phyloP scores from a whole-genome alignment of 371 early-diverging fungal species.

The Mortierella sp. region DNA sequence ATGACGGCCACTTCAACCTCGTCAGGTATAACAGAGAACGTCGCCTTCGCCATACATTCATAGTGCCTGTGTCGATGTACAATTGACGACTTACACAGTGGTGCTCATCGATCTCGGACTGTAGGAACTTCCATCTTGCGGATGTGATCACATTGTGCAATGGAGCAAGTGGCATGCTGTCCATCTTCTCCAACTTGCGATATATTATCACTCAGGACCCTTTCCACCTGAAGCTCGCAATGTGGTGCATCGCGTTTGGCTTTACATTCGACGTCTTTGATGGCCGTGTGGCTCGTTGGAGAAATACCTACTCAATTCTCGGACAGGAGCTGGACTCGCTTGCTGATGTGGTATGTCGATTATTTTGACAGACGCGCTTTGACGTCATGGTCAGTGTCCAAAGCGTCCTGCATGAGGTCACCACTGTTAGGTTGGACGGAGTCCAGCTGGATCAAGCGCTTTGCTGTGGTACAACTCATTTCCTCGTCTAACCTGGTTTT shows the following conservation, averaged over 20 bases:
- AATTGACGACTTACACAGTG: not conserved
- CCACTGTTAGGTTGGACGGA: not conserved
- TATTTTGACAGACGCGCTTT: not conserved
- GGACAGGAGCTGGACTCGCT: conserved; percentile 87
- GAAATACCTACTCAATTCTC: conserved; percentile 75
- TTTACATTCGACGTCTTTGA: conserved; percentile 87
- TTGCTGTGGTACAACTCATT: not conserved
- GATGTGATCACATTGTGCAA: conserved; percentile 90
- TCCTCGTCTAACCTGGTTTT: conserved; percentile 3
- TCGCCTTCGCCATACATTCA: not conserved
- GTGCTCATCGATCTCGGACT: not conserved
- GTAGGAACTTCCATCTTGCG: conserved; percentile 81
- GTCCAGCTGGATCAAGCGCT: conserved; percentile 1
- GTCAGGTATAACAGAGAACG: conserved; percentile 33
- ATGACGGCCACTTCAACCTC: conserved; percentile 54
- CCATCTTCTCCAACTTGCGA: conserved; percentile 84
- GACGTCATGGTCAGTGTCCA: conserved; percentile 1
- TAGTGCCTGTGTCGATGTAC: not conserved
- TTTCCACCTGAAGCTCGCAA: conserved; percentile 71
- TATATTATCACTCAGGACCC: conserved; percentile 76
- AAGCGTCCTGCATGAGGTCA: not conserved
- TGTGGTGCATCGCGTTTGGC: conserved; percentile 82
- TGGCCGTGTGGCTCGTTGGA: conserved; percentile 91
- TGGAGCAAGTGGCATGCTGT: conserved; percentile 83
- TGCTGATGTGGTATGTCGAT: conserved; percentile 81